Evolutionary conservation across 2,329 filamentous ascomycete species (phyloP).

Genomic region (Fusarium mexicanum): DNA sequence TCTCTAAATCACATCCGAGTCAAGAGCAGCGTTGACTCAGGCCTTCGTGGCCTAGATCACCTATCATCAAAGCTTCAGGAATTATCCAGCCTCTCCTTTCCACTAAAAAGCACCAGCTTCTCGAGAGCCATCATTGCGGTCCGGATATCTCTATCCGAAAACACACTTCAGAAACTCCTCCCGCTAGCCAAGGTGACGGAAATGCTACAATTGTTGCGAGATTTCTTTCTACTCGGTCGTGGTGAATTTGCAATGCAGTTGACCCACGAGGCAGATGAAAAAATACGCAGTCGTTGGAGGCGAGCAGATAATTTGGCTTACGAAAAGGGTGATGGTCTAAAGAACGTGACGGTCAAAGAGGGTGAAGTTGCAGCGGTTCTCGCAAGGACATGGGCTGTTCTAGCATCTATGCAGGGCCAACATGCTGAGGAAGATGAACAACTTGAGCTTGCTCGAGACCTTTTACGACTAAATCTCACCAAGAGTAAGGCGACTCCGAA

Average conservation of each 20-base stretch:
- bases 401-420: conserved; percentile 77
- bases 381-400: conserved; percentile 78
- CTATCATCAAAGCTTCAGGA: conserved; percentile 74
- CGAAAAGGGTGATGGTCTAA: conserved; percentile 61
- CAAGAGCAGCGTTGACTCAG: conserved; percentile 57
- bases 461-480: conserved; percentile 73
- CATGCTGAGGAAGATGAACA: conserved; percentile 82
- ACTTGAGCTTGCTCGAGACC: conserved; percentile 81
- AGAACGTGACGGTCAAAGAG: conserved; percentile 77
- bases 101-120: conserved; percentile 77
- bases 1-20: conserved; percentile 85
- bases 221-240: conserved; percentile 87
- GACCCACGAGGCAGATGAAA: conserved; percentile 85
- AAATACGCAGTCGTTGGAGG: conserved; percentile 77
- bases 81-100: conserved; percentile 75
- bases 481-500: conserved; percentile 57
- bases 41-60: conserved; percentile 64
- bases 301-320: conserved; percentile 67
- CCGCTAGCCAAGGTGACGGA: conserved; percentile 81
- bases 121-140: conserved; percentile 79
- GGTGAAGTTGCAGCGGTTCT: conserved; percentile 84
- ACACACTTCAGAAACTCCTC: conserved; percentile 82
- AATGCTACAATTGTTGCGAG: conserved; percentile 78
- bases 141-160: conserved; percentile 82
- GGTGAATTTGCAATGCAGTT: conserved; percentile 93